Conservation (phyloP, 2,329 filamentous ascomycete species). For the Apiospora arundinis region DNA sequence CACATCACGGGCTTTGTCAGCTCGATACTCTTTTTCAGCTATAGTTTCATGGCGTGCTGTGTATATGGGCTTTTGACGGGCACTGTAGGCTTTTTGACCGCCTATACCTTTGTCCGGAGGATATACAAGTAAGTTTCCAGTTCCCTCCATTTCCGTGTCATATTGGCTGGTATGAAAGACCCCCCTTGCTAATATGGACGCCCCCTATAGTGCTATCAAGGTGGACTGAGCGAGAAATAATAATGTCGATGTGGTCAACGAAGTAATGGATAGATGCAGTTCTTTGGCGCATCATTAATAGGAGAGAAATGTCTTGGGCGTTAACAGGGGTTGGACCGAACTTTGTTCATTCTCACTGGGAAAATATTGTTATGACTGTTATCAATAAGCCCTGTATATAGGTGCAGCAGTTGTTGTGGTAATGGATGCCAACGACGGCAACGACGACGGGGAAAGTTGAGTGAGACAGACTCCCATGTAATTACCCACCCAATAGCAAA, state of each 20-base stretch:
- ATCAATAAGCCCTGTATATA: background rate
- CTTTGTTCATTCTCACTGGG: background rate
- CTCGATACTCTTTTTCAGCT: slow-evolving; percentile 82
- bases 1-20: slow-evolving; percentile 83
- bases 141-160: background rate
- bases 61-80: slow-evolving; percentile 84
- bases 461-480: background rate
- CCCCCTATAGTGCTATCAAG: slow-evolving; percentile 55
- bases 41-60: slow-evolving; percentile 80
- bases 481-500: background rate
- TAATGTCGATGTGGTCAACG: background rate
- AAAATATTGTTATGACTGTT: background rate
- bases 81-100: slow-evolving; percentile 83
- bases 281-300: background rate
- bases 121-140: slow-evolving; percentile 73
- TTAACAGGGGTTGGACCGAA: background rate
- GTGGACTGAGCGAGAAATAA: slow-evolving; percentile 45
- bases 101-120: slow-evolving; percentile 82
- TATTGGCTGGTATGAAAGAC: too few relatives aligned
- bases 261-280: slow-evolving; percentile 24
- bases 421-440: background rate
- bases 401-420: background rate
- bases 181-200: background rate
- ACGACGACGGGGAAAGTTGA: background rate
- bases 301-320: background rate